Evolutionary conservation across 2,329 filamentous ascomycete species (phyloP), one percentile per base, ranked within the genome.

Genomic region (Aspergillus sp.): DNA sequence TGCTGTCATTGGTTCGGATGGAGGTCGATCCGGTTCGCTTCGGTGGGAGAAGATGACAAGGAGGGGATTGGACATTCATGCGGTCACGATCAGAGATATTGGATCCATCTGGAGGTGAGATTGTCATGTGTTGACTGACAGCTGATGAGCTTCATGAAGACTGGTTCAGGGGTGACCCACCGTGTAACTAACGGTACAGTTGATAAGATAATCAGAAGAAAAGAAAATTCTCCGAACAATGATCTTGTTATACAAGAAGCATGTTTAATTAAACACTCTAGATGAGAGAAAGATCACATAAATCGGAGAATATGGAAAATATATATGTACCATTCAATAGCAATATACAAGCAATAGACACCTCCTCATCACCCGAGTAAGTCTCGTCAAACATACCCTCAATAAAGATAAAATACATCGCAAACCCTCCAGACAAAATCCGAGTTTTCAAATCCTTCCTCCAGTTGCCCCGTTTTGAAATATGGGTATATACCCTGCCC

Each of bases 361-460:
- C 29, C 45, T 40, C 19, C 48, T 47, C 48, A 51, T 36, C 47
- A 32, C 36, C 41, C 19, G 40, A 42, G 10, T n/a, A 17, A 40
- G 45, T 45, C 42, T 51, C 54, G 45, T 54, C 50, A 44, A 42
- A 47, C 54, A 41, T 56, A 51, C 40, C 53, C 54, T 45, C 47
- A 45, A 50, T 50, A 38, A 50, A 43, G 53, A 54, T 51, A 56
- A 53, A 29, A 44, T 56, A 56, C 54, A 56, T 42, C 25, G 23
- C 44, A 53, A 42, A 17, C 4, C 17, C 40, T 13, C 19, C 40
- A 41, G 16, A 45, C 16, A 47, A 50, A 44, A 47, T 43, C 20
- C 19, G 20, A 29, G 14, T 17, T 42, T 42, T 42, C 14, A 19
- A 42, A 13, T 42, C 17, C 40, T 13, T 17, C n/a, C 38, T 17